Conservation (phyloP, 2,329 filamentous ascomycete species). For the Pseudopyricularia cyperi region DNA sequence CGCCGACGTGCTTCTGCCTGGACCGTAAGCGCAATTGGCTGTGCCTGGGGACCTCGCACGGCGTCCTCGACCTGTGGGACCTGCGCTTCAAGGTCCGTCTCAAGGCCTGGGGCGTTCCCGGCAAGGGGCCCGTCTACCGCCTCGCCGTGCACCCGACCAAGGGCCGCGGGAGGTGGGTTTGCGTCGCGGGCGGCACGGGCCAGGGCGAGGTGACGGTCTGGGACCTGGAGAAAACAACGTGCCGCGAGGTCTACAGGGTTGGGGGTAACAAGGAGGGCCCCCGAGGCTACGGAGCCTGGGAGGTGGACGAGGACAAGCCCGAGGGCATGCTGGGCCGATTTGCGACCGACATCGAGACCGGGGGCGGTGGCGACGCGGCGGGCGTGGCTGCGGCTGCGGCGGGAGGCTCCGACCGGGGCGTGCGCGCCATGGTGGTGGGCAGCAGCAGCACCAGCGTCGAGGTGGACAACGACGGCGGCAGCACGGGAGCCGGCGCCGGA, state of each 20-base stretch:
- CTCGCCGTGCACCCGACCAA: conserved; percentile 67
- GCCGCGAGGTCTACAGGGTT: conserved; percentile 76
- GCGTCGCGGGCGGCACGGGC: conserved; percentile 75
- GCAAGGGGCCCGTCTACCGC: conserved; percentile 66
- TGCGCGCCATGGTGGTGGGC: conserved; percentile 62
- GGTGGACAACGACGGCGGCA: conserved; percentile 5
- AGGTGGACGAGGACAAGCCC: conserved; percentile 77
- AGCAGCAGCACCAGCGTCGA: conserved; percentile 28
- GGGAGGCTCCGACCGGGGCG: conserved; percentile 48
- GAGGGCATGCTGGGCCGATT: conserved; percentile 82
- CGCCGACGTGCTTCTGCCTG: conserved; percentile 80
- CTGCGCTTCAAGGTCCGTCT: conserved; percentile 83
- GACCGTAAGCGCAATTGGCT: conserved; percentile 84
- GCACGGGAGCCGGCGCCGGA: conserved; percentile 21
- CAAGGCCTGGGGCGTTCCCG: conserved; percentile 77
- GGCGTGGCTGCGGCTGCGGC: not conserved
- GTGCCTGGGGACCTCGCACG: conserved; percentile 80
- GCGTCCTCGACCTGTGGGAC: conserved; percentile 90
- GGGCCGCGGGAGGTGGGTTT: conserved; percentile 72
- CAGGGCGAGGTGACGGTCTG: conserved; percentile 87
- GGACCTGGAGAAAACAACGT: conserved; percentile 85
- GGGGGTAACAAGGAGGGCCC: conserved; percentile 45
- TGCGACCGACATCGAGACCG: conserved; percentile 58
- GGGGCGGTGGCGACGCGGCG: not conserved
- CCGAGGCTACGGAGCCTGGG: conserved; percentile 68